Evolutionary conservation across 768 basidiomycete species (phyloP), one percentile per base, ranked within the genome.

Genomic region (Hygrophoropsis aurantiaca): DNA sequence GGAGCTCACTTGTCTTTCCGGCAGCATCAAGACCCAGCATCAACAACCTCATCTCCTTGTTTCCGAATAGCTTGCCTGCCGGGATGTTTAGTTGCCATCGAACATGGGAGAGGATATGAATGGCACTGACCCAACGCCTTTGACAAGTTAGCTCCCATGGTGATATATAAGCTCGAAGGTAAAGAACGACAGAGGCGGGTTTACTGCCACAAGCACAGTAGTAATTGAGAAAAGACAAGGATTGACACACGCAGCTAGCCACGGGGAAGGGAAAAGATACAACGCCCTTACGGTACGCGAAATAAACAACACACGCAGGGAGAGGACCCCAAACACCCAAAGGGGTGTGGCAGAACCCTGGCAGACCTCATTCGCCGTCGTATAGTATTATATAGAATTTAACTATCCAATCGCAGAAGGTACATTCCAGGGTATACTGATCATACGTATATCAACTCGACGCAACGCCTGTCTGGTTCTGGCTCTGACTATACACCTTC

Each of bases 11-110:
- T 16, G 95, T 98, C 75, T 98, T 98, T 63, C 95, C 95, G 39
- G 95, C 95, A 36, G 95, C 95, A 66, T 98, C 95, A 58, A 98
- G 78, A 35, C 95, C 95, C 59, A 97, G 74, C 95, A 98, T 98
- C 66, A 97, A 74, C 61, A 95, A 74, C 61, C 94, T 76, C 95
- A 98, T 98, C 80, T 98, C 95, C 81, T 94, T 95, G 81, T 94
- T 98, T 53, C 94, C 94, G 68, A 97, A 98, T 58, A 97, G 75
- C 74, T 88, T 91, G 65, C 82, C 93, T 95, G 60, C 30, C 11
- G 36, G 36, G 47, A 57, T n/a, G 44, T 45, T 20, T 47, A 44
- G 24, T 23, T 18, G 18, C 27, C 34, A 47, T 41, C n/a, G 45
- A 38, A 48, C 26, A 35, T 20, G 41, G 43, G 36, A 32, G 30